These are phyloP conservation scores for Ogataea hybrid DNA, from an alignment of 1,139 yeast species.

Conservation along the genomic window DNA sequence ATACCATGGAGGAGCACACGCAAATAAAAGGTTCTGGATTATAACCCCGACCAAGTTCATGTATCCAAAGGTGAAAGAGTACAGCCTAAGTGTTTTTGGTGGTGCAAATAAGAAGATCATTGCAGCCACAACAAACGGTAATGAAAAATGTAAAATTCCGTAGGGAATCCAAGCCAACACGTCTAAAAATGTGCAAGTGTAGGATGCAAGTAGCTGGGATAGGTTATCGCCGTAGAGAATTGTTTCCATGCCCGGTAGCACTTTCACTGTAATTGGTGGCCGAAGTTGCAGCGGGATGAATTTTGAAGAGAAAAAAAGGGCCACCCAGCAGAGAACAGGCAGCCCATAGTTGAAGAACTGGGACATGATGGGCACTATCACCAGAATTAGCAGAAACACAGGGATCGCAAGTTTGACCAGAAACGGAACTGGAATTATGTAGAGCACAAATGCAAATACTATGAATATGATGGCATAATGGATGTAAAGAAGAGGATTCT, in stretches of 20 bases:
- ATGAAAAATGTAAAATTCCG: conserved; percentile 82
- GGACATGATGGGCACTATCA: conserved; percentile 72
- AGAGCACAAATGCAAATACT: conserved; percentile 35
- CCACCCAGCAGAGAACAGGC: conserved; percentile 86
- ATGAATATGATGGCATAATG: conserved; percentile 52
- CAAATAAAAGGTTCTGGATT: conserved; percentile 68
- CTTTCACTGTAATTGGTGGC: conserved; percentile 85
- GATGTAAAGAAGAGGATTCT: conserved; percentile 23
- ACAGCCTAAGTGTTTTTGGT: conserved; percentile 79
- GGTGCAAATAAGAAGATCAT: conserved; percentile 84
- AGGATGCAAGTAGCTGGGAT: conserved; percentile 75
- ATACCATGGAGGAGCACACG: conserved; percentile 99
- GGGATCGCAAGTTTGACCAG: conserved; percentile 9
- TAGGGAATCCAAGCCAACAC: conserved; percentile 92
- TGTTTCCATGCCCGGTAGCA: conserved; percentile 89
- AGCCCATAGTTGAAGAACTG: conserved; percentile 83
- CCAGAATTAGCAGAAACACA: conserved; percentile 33
- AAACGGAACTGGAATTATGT: conserved; percentile 12
- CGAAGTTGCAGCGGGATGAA: conserved; percentile 75
- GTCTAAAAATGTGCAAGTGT: conserved; percentile 64
- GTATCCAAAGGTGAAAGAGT: conserved; percentile 92
- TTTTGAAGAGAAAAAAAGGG: conserved; percentile 74
- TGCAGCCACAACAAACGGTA: conserved; percentile 83
- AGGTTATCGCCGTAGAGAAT: conserved; percentile 89
- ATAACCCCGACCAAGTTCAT: conserved; percentile 84